These are phyloP conservation scores for Kernera saxatilis DNA, from an alignment of 345 rosid genomes.

Conservation along the genomic window DNA sequence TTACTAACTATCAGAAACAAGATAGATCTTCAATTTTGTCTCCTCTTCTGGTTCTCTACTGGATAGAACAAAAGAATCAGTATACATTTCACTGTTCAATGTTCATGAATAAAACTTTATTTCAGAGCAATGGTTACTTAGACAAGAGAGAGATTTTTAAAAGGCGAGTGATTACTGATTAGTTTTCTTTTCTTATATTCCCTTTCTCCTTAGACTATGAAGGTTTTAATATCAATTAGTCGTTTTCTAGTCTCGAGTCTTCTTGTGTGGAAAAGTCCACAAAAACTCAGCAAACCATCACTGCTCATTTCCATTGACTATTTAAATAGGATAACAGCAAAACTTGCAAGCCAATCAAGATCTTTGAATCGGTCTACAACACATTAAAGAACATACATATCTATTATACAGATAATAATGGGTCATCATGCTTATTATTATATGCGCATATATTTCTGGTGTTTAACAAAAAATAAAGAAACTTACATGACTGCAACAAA, in stretches of 20 bases:
- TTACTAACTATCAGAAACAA: neutral
- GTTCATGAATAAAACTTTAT: neutral
- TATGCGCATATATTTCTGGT: slow-evolving; percentile 2
- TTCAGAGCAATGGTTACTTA: neutral
- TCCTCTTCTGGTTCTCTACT: neutral
- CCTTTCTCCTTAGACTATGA: neutral
- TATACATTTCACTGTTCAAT: neutral
- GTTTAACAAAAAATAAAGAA: neutral
- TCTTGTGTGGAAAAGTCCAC: slow-evolving; percentile 8
- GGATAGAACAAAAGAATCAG: neutral
- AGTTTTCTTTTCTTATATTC: neutral
- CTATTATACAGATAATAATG: neutral
- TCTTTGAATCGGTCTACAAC: slow-evolving; percentile 21
- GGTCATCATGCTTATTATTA: slow-evolving; percentile 9
- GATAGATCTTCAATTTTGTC: neutral
- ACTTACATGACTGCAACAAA: slow-evolving; percentile 21
- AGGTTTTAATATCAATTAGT: neutral
- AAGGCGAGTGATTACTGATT: neutral
- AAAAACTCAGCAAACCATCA: slow-evolving; percentile 1
- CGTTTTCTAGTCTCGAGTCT: slow-evolving; percentile 10
- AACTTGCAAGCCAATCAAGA: slow-evolving; percentile 29
- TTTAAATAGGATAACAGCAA: slow-evolving; percentile 13
- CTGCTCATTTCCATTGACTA: slow-evolving; percentile 18
- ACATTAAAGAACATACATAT: slow-evolving; percentile 14
- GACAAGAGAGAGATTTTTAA: neutral